Conservation (phyloP, 345 rosid genomes). For the Carallia pectinifolia region DNA sequence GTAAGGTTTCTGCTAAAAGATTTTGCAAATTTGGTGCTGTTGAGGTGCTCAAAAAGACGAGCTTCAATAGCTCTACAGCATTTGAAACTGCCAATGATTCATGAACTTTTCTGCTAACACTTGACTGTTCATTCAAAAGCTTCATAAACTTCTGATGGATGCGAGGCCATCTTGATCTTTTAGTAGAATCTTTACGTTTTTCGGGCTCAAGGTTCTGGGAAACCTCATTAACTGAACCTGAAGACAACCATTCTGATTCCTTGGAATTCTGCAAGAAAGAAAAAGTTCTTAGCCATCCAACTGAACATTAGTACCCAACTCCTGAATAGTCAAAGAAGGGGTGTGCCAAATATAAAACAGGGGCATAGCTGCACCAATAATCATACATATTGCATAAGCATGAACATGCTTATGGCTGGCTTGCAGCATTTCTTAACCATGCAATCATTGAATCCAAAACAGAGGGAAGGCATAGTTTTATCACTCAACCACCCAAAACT, state of each 20-base stretch:
- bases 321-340: not conserved
- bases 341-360: not conserved
- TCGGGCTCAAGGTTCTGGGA: slow-evolving; percentile 32
- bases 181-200: slow-evolving; percentile 39
- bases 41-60: slow-evolving; percentile 79
- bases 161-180: slow-evolving; percentile 44
- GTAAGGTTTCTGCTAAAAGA: slow-evolving; percentile 69
- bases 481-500: not conserved
- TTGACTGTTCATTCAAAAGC: slow-evolving; percentile 52
- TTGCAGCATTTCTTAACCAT: not conserved
- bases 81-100: slow-evolving; percentile 82
- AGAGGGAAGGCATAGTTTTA: not conserved
- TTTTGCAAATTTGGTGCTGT: slow-evolving; percentile 58
- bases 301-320: slow-evolving; percentile 3
- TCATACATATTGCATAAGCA: not conserved
- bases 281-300: slow-evolving; percentile 12
- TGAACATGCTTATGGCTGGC: not conserved
- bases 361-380: not conserved
- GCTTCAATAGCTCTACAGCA: slow-evolving; percentile 91
- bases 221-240: slow-evolving; percentile 34
- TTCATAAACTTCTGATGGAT: slow-evolving; percentile 52
- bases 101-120: slow-evolving; percentile 44
- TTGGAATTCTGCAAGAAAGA: slow-evolving; percentile 37
- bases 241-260: slow-evolving; percentile 44
- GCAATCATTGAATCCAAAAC: not conserved